Evolutionary conservation across 805 yeast genomes (phyloP).

Genomic region (Cephaloascus fragrans): DNA sequence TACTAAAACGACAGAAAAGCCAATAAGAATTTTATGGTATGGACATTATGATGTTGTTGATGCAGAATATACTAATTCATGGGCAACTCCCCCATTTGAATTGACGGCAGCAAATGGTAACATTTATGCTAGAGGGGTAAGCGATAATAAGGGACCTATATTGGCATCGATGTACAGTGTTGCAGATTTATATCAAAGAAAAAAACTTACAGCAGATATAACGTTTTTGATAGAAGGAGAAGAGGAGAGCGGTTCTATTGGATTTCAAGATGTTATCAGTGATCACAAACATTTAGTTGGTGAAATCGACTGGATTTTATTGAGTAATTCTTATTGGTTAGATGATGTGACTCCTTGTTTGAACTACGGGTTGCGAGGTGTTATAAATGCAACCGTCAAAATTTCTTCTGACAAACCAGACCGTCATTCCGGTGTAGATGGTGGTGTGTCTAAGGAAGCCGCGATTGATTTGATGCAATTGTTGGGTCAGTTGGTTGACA

Average conservation of each 20-base stretch:
- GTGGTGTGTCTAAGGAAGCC: conserved; percentile 86
- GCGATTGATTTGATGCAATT: conserved; percentile 74
- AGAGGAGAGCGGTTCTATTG: conserved; percentile 88
- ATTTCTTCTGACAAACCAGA: conserved; percentile 72
- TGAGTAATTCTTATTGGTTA: conserved; percentile 91
- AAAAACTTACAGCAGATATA: conserved; percentile 57
- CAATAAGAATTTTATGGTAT: conserved; percentile 62
- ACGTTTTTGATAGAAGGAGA: conserved; percentile 88
- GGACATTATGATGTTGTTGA: conserved; percentile 96
- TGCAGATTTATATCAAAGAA: conserved; percentile 50
- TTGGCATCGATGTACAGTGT: conserved; percentile 83
- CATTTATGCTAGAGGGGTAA: conserved; percentile 83
- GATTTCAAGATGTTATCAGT: conserved; percentile 63
- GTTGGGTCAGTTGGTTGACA: conserved; percentile 53
- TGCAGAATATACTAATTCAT: conserved; percentile 49
- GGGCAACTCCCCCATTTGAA: conserved; percentile 75
- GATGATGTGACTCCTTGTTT: conserved; percentile 84
- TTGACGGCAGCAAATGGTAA: conserved; percentile 76
- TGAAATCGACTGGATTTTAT: conserved; percentile 75
- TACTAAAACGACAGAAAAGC: background rate
- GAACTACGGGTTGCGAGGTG: conserved; percentile 92
- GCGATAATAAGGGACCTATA: conserved; percentile 92
- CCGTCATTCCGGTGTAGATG: conserved; percentile 93
- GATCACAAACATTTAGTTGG: conserved; percentile 48
- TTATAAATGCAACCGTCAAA: conserved; percentile 67